Evolutionary conservation across 305 asterid genomes (phyloP).

Genomic region (Stenogyne calaminthoides): DNA sequence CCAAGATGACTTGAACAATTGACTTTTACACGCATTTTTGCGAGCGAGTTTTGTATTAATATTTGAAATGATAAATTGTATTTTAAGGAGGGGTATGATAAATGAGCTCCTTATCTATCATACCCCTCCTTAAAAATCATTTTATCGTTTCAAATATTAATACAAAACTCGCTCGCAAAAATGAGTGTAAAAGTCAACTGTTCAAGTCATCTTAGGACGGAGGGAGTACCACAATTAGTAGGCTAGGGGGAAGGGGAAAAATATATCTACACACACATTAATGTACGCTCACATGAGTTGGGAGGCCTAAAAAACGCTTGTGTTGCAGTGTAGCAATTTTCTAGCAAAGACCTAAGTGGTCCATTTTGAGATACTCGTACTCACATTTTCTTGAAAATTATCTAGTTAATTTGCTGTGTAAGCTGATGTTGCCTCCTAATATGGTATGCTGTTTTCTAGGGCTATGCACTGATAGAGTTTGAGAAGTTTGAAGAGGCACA

Average conservation of each 20-base stretch:
- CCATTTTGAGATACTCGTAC: not conserved
- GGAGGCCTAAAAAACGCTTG: not conserved
- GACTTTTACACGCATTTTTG: too few relatives aligned
- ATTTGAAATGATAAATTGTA: too few relatives aligned
- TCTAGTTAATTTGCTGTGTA: conserved; percentile 3
- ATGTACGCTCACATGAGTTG: not conserved
- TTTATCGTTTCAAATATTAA: too few relatives aligned
- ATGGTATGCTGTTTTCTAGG: conserved; percentile 46
- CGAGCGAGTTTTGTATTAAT: too few relatives aligned
- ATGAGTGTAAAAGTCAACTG: too few relatives aligned
- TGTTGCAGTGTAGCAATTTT: conserved; percentile 14
- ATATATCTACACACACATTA: not conserved
- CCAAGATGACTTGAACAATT: too few relatives aligned
- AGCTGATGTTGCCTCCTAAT: not conserved
- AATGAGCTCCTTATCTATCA: too few relatives aligned
- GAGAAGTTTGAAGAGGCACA: conserved; percentile 90
- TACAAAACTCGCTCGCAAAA: too few relatives aligned
- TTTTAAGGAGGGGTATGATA: too few relatives aligned
- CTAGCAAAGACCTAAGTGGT: not conserved
- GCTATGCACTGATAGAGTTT: conserved; percentile 90
- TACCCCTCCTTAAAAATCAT: too few relatives aligned
- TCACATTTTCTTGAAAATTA: not conserved
- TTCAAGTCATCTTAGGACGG: too few relatives aligned
- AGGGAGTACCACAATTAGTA: conserved; percentile 13
- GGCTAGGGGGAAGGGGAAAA: not conserved